Evolutionary conservation across 106 monocot genomes (phyloP).

Genomic region (Acorus gramineus): DNA sequence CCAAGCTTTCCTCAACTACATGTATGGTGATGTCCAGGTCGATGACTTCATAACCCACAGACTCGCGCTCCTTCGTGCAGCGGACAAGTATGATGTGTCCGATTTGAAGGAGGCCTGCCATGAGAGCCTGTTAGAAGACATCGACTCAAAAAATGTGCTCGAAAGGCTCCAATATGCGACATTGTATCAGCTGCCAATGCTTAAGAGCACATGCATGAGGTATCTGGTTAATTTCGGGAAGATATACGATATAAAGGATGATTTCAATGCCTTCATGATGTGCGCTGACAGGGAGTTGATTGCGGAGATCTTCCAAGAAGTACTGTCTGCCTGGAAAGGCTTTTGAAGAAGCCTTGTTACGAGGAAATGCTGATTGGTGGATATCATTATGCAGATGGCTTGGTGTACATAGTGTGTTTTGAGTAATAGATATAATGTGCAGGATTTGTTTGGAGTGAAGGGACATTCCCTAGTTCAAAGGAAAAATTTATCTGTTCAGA

Average conservation of each 20-base stretch:
- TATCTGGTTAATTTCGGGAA: constrained; percentile 83
- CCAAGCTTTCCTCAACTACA: constrained; percentile 68
- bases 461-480: constrained; percentile 13
- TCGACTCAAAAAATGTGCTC: constrained; percentile 66
- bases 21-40: constrained; percentile 50
- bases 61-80: constrained; percentile 57
- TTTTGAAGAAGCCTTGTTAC: constrained; percentile 6
- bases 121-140: constrained; percentile 75
- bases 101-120: constrained; percentile 81
- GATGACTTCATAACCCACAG: constrained; percentile 67
- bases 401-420: background rate
- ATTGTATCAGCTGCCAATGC: constrained; percentile 37
- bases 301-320: constrained; percentile 63
- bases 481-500: too few relatives aligned
- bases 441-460: constrained; percentile 14
- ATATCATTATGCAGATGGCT: constrained; percentile 5
- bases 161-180: constrained; percentile 74
- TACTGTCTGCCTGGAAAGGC: constrained; percentile 71
- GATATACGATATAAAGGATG: constrained; percentile 71
- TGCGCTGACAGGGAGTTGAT: constrained; percentile 72
- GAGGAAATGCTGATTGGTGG: background rate
- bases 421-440: background rate
- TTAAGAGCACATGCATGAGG: constrained; percentile 70
- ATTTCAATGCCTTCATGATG: constrained; percentile 51
- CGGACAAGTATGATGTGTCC: constrained; percentile 77